These are phyloP conservation scores for Eucalyptus camaldulensis DNA, from an alignment of 345 rosid species.

Conservation along the genomic window DNA sequence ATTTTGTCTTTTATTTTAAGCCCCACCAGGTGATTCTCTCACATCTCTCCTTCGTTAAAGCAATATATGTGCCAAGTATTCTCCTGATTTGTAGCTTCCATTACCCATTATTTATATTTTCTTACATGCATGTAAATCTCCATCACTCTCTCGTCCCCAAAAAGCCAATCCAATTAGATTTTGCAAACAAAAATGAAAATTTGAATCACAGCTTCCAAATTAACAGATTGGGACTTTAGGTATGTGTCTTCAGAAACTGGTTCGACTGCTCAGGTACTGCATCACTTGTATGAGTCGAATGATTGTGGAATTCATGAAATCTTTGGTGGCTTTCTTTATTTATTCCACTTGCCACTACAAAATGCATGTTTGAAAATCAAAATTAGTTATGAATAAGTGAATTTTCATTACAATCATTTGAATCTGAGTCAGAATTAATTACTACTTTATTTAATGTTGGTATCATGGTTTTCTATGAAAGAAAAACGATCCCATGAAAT, in stretches of 20 bases:
- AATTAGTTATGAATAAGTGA: background rate
- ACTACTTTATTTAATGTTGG: background rate
- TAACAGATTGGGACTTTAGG: constrained; percentile 32
- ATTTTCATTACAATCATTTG: background rate
- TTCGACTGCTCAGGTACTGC: constrained; percentile 7
- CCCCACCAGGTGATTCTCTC: too few species aligned
- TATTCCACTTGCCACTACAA: background rate
- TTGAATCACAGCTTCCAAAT: background rate
- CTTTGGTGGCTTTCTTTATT: background rate
- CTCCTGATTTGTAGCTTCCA: background rate
- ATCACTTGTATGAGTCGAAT: background rate
- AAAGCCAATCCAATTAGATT: background rate
- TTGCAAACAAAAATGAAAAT: background rate
- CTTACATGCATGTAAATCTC: background rate
- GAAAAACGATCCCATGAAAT: background rate
- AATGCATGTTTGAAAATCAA: background rate
- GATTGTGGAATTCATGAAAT: background rate
- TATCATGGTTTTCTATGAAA: background rate
- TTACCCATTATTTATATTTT: background rate
- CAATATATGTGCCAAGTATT: background rate
- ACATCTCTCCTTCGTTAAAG: too few species aligned
- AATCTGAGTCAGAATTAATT: background rate
- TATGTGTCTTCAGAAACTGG: constrained; percentile 23
- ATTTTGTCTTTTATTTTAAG: too few species aligned
- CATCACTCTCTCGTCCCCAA: background rate